Evolutionary conservation across 2,329 filamentous ascomycete genomes (phyloP).

Genomic region (Venturia asperata): DNA sequence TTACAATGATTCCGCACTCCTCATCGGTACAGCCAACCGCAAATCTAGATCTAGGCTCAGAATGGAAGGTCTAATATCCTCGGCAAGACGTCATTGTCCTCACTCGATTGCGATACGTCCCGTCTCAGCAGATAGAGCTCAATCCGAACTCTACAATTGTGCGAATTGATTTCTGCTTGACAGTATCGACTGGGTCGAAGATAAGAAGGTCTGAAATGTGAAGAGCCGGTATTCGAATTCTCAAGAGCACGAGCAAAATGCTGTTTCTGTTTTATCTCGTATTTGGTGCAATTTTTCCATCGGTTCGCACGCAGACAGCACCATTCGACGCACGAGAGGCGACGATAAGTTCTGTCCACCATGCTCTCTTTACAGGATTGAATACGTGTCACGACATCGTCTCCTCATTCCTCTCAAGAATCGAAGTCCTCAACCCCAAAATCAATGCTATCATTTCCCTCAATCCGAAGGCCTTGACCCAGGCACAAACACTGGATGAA

Average conservation of each 20-base stretch:
- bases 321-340: slow-evolving; percentile 50
- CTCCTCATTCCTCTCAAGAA: slow-evolving; percentile 44
- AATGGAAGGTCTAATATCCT: slow-evolving; percentile 6
- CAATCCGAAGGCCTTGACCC: slow-evolving; percentile 59
- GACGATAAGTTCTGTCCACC: slow-evolving; percentile 51
- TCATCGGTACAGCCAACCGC: too few relatives aligned
- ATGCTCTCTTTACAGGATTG: slow-evolving; percentile 46
- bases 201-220: too few relatives aligned
- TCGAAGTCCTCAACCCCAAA: slow-evolving; percentile 1
- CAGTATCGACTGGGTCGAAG: too few relatives aligned
- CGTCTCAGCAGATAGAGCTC: not conserved
- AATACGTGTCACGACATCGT: slow-evolving; percentile 51
- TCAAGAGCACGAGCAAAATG: not conserved
- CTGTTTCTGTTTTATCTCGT: not conserved
- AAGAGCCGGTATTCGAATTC: too few relatives aligned
- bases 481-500: slow-evolving; percentile 53
- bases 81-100: not conserved
- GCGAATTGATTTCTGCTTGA: too few relatives aligned
- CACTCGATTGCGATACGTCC: not conserved
- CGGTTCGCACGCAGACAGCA: not conserved
- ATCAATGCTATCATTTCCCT: slow-evolving; percentile 12
- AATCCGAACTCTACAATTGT: not conserved
- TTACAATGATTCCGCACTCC: too few relatives aligned
- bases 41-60: not conserved
- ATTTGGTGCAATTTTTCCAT: not conserved